phyloP scores from a whole-genome alignment of 2,329 filamentous ascomycete species.

The Trichoderma endophyticum region DNA sequence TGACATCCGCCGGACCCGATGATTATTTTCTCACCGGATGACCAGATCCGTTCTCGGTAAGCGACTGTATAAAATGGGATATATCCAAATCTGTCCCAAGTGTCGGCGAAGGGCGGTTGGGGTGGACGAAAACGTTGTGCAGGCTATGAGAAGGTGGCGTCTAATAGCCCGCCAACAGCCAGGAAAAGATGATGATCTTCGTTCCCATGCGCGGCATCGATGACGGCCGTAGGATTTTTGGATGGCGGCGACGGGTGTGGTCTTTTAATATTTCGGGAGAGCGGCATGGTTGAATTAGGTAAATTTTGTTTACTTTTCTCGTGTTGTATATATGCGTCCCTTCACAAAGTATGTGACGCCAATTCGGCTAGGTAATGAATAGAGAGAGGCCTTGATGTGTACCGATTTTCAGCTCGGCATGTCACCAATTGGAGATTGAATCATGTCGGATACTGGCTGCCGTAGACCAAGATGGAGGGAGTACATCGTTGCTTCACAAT shows the following conservation, averaged over 20 bases:
- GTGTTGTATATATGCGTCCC: background rate
- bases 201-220: background rate
- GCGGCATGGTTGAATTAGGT: background rate
- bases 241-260: background rate
- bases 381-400: background rate
- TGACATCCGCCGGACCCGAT: background rate
- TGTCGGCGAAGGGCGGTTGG: background rate
- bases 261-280: background rate
- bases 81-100: background rate
- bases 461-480: background rate
- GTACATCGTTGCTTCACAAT: background rate
- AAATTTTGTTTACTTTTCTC: background rate
- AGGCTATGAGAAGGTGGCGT: conserved; percentile 1
- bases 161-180: background rate
- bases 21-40: background rate
- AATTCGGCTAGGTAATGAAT: background rate
- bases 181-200: conserved; percentile 2
- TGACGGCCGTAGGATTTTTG: background rate
- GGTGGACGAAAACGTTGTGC: background rate
- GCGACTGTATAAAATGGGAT: background rate
- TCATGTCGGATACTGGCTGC: background rate
- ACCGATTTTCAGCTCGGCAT: background rate
- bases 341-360: background rate
- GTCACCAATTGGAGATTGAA: background rate
- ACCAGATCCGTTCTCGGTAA: background rate